These are phyloP conservation scores for Dipteronia sinensis DNA, from an alignment of 345 rosid genomes.

Conservation along the genomic window DNA sequence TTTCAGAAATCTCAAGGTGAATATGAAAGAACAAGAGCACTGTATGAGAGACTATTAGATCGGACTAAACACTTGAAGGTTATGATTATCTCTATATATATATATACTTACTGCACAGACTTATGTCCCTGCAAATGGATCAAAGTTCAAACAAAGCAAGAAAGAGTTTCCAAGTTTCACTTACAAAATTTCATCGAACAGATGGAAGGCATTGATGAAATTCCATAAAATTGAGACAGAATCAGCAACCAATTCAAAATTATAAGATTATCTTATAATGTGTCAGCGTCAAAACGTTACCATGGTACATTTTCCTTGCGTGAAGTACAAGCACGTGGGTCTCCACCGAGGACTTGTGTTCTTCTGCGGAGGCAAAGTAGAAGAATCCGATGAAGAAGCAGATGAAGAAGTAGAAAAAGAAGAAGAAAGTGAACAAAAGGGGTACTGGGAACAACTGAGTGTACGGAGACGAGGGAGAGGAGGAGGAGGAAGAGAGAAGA, in stretches of 20 bases:
- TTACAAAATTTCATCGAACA: constrained; percentile 46
- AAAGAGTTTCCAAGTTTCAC: background rate
- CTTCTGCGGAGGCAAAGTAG: background rate
- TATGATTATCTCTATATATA: background rate
- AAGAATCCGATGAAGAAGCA: background rate
- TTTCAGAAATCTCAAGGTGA: constrained; percentile 88
- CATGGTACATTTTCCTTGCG: constrained; percentile 84
- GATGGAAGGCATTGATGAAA: constrained; percentile 14
- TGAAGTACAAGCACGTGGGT: constrained; percentile 82
- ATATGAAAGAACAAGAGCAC: constrained; percentile 61
- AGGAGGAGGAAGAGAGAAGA: constrained; percentile 7
- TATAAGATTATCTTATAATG: background rate
- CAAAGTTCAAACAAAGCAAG: background rate
- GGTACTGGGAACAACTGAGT: constrained; percentile 4
- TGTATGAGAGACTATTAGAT: constrained; percentile 76
- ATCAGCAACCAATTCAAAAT: background rate
- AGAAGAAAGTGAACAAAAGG: constrained; percentile 15
- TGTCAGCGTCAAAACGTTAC: constrained; percentile 25
- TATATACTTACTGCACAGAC: background rate
- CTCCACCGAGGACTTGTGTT: constrained; percentile 45
- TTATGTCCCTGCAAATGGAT: background rate
- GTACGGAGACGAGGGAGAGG: constrained; percentile 24
- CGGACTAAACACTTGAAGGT: constrained; percentile 69
- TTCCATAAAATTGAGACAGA: background rate
- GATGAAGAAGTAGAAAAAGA: constrained; percentile 4